A percentile compares a stretch with the other conserved stretches of the same genome.
phyloP scores from a whole-genome alignment of 2,329 filamentous ascomycete species.

The Juglanconis sp. region DNA sequence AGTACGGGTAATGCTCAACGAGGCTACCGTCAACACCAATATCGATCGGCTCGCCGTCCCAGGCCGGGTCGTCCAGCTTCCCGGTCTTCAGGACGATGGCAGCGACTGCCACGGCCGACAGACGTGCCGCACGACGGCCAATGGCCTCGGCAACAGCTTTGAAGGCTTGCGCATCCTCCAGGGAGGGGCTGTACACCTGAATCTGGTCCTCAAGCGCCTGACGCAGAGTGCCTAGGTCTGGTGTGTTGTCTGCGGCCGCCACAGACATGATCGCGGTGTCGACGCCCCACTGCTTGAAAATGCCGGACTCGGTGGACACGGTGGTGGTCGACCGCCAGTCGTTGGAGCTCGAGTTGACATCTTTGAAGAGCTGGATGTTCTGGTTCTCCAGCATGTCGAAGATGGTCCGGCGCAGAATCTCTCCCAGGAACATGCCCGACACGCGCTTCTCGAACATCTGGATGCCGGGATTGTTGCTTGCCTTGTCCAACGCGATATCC shows the following conservation, averaged over 20 bases:
- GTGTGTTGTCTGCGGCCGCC: conserved; percentile 75
- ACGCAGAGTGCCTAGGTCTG: conserved; percentile 69
- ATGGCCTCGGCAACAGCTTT: conserved; percentile 80
- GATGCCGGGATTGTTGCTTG: conserved; percentile 85
- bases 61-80: conserved; percentile 57
- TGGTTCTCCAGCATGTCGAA: conserved; percentile 69
- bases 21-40: conserved; percentile 92
- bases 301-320: conserved; percentile 60
- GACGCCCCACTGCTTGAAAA: conserved; percentile 82
- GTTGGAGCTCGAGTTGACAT: conserved; percentile 69
- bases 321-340: conserved; percentile 67
- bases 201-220: conserved; percentile 75
- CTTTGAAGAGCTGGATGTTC: conserved; percentile 68
- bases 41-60: conserved; percentile 70
- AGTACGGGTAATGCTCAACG: conserved; percentile 93
- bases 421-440: conserved; percentile 96
- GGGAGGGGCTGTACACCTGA: conserved; percentile 70
- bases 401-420: conserved; percentile 79
- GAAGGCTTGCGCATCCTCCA: conserved; percentile 84
- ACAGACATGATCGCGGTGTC: conserved; percentile 89
- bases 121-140: conserved; percentile 80
- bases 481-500: conserved; percentile 73
- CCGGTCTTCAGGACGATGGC: conserved; percentile 80
- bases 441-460: conserved; percentile 99
- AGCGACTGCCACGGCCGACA: conserved; percentile 83